phyloP scores from a whole-genome alignment of 2,329 filamentous ascomycete species.

The Fusarium paranaense region DNA sequence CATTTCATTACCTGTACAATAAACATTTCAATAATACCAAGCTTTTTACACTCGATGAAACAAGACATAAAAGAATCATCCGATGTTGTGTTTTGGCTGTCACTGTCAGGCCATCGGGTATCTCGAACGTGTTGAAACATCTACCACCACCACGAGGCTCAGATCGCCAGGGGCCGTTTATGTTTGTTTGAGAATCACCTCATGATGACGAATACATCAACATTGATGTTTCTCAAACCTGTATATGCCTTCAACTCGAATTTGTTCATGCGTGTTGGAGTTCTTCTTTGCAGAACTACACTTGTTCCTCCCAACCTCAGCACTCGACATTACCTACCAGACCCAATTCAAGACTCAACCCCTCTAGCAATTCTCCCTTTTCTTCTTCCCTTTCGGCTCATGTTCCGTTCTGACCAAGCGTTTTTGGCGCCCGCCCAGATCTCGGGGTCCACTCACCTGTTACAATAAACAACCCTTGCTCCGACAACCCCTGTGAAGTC shows the following conservation, averaged over 20 bases:
- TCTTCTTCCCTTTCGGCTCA: not conserved
- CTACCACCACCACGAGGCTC: not conserved
- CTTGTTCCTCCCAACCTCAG: not conserved
- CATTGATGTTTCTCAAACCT: not conserved
- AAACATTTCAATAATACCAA: not conserved
- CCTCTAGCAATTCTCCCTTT: not conserved
- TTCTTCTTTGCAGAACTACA: too few relatives aligned
- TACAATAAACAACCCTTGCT: slow-evolving; percentile 23
- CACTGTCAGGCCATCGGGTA: not conserved
- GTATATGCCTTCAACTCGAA: too few relatives aligned
- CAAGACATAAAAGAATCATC: not conserved
- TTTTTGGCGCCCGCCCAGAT: slow-evolving; percentile 19
- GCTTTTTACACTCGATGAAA: not conserved
- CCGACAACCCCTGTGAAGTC: slow-evolving; percentile 27
- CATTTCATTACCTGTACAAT: not conserved
- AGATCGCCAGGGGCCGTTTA: not conserved
- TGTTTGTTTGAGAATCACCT: not conserved
- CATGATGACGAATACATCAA: not conserved
- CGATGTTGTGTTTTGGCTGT: not conserved
- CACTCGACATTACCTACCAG: not conserved
- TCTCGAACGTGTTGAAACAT: not conserved
- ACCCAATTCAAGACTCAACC: not conserved
- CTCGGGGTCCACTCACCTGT: slow-evolving; percentile 40
- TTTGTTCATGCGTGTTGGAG: too few relatives aligned
- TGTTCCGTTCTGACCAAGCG: not conserved